Evolutionary conservation across 75 land plant genomes (phyloP).

Genomic region (Larix kaempferi): DNA sequence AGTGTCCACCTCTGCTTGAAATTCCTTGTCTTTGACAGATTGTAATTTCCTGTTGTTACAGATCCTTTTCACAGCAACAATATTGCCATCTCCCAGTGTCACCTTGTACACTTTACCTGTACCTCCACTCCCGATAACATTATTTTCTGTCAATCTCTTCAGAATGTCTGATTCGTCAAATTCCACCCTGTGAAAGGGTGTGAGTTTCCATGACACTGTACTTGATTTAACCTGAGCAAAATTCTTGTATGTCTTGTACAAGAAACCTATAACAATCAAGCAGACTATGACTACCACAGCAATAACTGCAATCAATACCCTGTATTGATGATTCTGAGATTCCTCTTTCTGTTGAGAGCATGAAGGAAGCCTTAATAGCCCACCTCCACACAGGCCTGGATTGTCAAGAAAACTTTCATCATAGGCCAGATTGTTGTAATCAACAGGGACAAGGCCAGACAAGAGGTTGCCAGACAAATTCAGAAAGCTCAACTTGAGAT

Average conservation of each 20-base stretch:
- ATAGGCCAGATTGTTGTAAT: constrained; percentile 18
- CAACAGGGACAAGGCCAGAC: constrained; percentile 27
- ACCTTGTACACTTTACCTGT: constrained; percentile 54
- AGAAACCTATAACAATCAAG: not conserved
- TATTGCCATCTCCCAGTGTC: constrained; percentile 19
- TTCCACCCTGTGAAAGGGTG: constrained; percentile 46
- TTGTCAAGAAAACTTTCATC: constrained; percentile 40
- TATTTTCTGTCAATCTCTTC: constrained; percentile 18
- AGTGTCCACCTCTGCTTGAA: constrained; percentile 43
- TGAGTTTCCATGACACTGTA: constrained; percentile 60
- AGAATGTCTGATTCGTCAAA: constrained; percentile 33
- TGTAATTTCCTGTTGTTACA: constrained; percentile 4
- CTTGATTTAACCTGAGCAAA: constrained; percentile 1
- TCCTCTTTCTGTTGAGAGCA: not conserved
- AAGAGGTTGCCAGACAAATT: constrained; percentile 48
- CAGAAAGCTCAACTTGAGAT: constrained; percentile 24
- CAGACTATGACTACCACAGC: constrained; percentile 5
- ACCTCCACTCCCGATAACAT: constrained; percentile 53
- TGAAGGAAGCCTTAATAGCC: not conserved
- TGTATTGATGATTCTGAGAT: not conserved
- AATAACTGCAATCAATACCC: not conserved
- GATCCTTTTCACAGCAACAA: constrained; percentile 60
- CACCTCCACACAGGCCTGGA: constrained; percentile 15
- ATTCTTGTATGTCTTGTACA: constrained; percentile 7
- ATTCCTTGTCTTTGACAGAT: constrained; percentile 25